Evolutionary conservation across 176 grass and related monocot species (phyloP), one percentile per base, ranked within the genome.

Genomic region (Poa pratensis): DNA sequence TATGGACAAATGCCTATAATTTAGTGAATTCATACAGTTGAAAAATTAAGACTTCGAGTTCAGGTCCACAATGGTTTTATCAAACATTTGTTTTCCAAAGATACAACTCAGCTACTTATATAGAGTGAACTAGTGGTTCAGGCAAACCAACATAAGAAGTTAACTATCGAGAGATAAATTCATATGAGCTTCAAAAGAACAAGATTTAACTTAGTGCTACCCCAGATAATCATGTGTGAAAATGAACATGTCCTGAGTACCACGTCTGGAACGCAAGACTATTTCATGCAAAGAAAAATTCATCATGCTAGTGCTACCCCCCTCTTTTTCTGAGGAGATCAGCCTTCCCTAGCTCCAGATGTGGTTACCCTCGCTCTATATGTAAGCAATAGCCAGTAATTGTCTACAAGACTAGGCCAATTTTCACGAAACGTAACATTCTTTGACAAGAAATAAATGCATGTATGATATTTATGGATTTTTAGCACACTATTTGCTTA

Each of bases 211-310:
- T 18, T 79, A 40, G 30, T 54, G 22, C 79, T 53, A 18, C 17
- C 42, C 0, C 54, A 54, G 0, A 2, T 7, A 61, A 2, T 0
- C 42, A 53, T 2, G 3, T 7, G 40, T 1, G 0, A 0, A 1
- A 79, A 4, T 42, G 18, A 19, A 35, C 5, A 37, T 27, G 23
- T 59, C 43, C 43, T 73, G 22, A 51, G 24, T 28, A 27, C 24
- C 70, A 50, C 23, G 4, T 73, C 13, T 49, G 6, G 14, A 1
- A 49, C 14, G 12, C 43, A 73, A 15, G 7, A 8, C 14, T 6
- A 42, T 46, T 46, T 45, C 6, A 73, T 49, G 43, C 6, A 73
- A 73, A 73, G 22, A 46, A 17, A 23, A 42, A 49, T 0, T 46
- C 5, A 10, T 51, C 23, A 19, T 74, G 45, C 14, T 74, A 51